phyloP scores from a whole-genome alignment of 2,329 filamentous ascomycete genomes.

The Dissoconium aciculare region DNA sequence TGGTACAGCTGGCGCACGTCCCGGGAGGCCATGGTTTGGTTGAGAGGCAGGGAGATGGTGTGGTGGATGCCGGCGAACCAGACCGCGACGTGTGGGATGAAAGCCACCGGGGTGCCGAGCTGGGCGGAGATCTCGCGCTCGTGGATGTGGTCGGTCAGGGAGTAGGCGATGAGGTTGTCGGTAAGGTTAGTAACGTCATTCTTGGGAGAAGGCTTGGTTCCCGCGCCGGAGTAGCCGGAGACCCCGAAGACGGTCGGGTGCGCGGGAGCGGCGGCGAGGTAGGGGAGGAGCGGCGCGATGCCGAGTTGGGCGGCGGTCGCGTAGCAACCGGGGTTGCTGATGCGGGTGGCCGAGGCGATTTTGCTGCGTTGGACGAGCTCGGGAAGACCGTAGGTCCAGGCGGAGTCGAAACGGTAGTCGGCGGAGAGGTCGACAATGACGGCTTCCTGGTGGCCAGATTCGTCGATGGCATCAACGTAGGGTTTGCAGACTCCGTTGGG shows the following conservation, averaged over 20 bases:
- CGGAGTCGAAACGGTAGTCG: slow-evolving; percentile 77
- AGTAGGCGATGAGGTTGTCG: slow-evolving; percentile 84
- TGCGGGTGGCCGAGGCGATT: slow-evolving; percentile 65
- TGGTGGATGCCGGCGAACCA: slow-evolving; percentile 96
- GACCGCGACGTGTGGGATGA: slow-evolving; percentile 85
- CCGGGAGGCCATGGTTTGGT: slow-evolving; percentile 71
- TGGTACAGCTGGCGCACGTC: slow-evolving; percentile 93
- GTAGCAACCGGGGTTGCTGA: slow-evolving; percentile 90
- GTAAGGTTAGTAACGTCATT: slow-evolving; percentile 74
- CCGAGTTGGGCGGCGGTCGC: slow-evolving; percentile 84
- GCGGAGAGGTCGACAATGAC: slow-evolving; percentile 90
- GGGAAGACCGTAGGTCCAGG: slow-evolving; percentile 81
- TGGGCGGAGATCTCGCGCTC: slow-evolving; percentile 78
- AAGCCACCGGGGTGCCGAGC: slow-evolving; percentile 59
- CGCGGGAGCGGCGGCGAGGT: slow-evolving; percentile 47
- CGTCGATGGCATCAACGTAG: slow-evolving; percentile 75
- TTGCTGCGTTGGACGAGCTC: slow-evolving; percentile 65
- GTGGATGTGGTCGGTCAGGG: slow-evolving; percentile 84
- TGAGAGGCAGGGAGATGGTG: slow-evolving; percentile 79
- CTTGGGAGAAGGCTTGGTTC: slow-evolving; percentile 85
- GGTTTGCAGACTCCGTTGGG: slow-evolving; percentile 92
- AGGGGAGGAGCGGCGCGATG: slow-evolving; percentile 63
- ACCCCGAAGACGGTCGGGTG: slow-evolving; percentile 78
- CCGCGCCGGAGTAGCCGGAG: slow-evolving; percentile 85
- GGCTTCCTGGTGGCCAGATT: slow-evolving; percentile 48